A percentile compares a stretch with the other conserved stretches of the same genome.
These are phyloP conservation scores for Leucocoprinus birnbaumii DNA, from an alignment of 768 basidiomycete species.

Conservation along the genomic window DNA sequence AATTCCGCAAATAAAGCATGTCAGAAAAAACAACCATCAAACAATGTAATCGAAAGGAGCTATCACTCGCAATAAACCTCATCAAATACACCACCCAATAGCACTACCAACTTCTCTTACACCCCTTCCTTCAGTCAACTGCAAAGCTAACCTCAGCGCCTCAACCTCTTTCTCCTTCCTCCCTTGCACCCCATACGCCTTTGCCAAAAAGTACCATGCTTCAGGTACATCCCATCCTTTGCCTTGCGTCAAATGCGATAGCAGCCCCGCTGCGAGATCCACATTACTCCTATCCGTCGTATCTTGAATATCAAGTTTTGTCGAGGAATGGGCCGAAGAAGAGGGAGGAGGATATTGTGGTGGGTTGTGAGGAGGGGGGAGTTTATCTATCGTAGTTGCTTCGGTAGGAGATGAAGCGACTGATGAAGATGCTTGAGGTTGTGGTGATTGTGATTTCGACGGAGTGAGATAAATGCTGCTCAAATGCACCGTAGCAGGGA, in stretches of 20 bases:
- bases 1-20: too few relatives aligned
- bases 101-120: slow-evolving; percentile 63
- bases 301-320: slow-evolving; percentile 8
- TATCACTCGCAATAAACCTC: too few relatives aligned
- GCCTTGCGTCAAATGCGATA: slow-evolving; percentile 74
- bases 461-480: slow-evolving; percentile 66
- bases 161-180: slow-evolving; percentile 71
- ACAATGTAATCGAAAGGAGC: not conserved
- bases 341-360: not conserved
- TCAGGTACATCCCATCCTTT: slow-evolving; percentile 90
- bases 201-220: slow-evolving; percentile 92
- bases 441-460: slow-evolving; percentile 14
- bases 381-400: not conserved
- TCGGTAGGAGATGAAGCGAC: slow-evolving; percentile 8
- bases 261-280: slow-evolving; percentile 80
- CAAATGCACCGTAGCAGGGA: slow-evolving; percentile 76
- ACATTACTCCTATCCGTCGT: slow-evolving; percentile 39
- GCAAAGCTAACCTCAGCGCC: slow-evolving; percentile 68
- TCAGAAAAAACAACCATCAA: not conserved
- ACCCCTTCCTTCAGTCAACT: slow-evolving; percentile 56
- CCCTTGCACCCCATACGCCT: slow-evolving; percentile 73
- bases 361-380: not conserved
- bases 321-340: slow-evolving; percentile 11
- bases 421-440: not conserved
- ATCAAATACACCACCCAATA: slow-evolving; percentile 65